A percentile compares a stretch with the other conserved stretches of the same genome.
These are phyloP conservation scores for Escovopsis sp. DNA, from an alignment of 2,329 filamentous ascomycete genomes.

Conservation along the genomic window DNA sequence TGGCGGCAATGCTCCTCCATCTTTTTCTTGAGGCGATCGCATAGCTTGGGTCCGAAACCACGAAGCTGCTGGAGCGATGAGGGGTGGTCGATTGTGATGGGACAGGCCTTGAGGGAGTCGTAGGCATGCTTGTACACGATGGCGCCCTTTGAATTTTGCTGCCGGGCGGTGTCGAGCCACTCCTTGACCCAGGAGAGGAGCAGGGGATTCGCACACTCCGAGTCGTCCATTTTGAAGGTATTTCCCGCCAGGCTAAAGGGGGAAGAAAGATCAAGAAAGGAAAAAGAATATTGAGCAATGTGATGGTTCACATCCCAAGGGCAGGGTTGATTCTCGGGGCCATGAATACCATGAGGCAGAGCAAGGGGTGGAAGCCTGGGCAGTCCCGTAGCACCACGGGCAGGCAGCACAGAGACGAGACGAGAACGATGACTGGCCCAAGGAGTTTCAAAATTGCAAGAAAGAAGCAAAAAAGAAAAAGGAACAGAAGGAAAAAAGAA, in stretches of 20 bases:
- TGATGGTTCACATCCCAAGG: too few species aligned
- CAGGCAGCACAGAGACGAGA: too few species aligned
- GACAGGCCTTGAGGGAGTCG: conserved; percentile 61
- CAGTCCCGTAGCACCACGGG: background rate
- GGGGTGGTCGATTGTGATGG: conserved; percentile 55
- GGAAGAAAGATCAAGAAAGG: too few species aligned
- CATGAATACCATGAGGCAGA: background rate
- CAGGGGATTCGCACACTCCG: conserved; percentile 51
- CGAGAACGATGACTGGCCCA: too few species aligned
- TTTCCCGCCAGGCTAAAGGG: background rate
- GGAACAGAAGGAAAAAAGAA: background rate
- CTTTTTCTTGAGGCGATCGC: conserved; percentile 49
- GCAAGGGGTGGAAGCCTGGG: too few species aligned
- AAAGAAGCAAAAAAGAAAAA: background rate
- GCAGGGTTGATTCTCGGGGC: background rate
- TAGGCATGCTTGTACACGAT: conserved; percentile 65
- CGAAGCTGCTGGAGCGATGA: conserved; percentile 58
- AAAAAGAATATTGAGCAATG: too few species aligned
- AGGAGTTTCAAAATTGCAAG: too few species aligned
- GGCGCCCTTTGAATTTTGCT: conserved; percentile 55
- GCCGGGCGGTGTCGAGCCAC: conserved; percentile 55
- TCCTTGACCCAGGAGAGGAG: conserved; percentile 62
- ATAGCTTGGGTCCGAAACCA: conserved; percentile 59
- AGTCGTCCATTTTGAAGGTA: conserved; percentile 9
- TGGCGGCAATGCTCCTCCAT: conserved; percentile 46